Conservation (phyloP, 106 monocot genomes). For the Apostasia shenzhenica region DNA sequence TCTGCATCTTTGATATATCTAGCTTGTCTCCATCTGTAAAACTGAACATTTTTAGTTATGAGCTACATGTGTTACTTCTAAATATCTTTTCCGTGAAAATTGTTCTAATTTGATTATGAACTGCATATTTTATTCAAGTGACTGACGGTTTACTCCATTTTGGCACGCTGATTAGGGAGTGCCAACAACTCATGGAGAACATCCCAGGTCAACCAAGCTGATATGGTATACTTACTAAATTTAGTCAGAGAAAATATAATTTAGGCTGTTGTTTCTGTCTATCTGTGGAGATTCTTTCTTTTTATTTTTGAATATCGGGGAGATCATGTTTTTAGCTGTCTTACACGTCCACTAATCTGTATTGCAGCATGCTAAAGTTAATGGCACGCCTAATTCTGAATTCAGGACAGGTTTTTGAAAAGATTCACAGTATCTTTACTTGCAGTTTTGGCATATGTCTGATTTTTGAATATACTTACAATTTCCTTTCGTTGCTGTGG, state of each 20-base stretch:
- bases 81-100: too few relatives aligned
- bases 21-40: too few relatives aligned
- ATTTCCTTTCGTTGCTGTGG: not conserved
- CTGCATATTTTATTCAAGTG: too few relatives aligned
- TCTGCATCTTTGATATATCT: too few relatives aligned
- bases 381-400: slow-evolving; percentile 28
- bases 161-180: slow-evolving; percentile 1
- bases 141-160: not conserved
- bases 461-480: not conserved
- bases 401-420: slow-evolving; percentile 29
- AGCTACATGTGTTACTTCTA: too few relatives aligned
- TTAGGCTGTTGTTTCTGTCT: not conserved
- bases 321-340: too few relatives aligned
- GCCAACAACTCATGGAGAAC: slow-evolving; percentile 11
- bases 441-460: not conserved
- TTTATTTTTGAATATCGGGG: not conserved
- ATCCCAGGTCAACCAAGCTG: slow-evolving; percentile 4
- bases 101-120: too few relatives aligned
- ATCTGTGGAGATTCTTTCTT: not conserved
- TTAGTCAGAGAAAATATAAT: too few relatives aligned
- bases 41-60: too few relatives aligned
- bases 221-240: not conserved
- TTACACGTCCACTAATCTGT: not conserved
- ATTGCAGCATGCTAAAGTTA: slow-evolving; percentile 45
- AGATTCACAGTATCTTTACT: not conserved